Evolutionary conservation across 495 filamentous ascomycete species (phyloP).

Genomic region (Jackrogersella multiformis): DNA sequence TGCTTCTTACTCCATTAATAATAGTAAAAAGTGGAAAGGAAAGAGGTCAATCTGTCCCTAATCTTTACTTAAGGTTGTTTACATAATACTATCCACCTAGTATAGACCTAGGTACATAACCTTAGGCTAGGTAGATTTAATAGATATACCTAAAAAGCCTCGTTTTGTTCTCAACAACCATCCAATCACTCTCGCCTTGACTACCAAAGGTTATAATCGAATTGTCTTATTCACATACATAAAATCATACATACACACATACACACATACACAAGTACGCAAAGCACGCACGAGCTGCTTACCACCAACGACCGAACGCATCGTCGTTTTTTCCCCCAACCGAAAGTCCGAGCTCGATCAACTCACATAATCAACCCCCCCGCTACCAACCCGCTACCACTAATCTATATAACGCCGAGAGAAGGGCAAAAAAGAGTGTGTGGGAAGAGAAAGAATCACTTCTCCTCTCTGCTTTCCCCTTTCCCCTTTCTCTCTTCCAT

Average conservation of each 20-base stretch:
- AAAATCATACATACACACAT: background rate
- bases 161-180: background rate
- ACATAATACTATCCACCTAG: too few species aligned
- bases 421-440: background rate
- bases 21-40: constrained; percentile 3
- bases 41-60: too few species aligned
- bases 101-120: too few species aligned
- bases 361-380: constrained; percentile 8
- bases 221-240: background rate
- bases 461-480: too few species aligned
- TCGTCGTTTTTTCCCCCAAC: constrained; percentile 27
- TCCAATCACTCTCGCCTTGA: too few species aligned
- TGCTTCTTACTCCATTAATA: constrained; percentile 14
- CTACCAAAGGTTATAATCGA: too few species aligned
- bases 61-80: too few species aligned
- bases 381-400: constrained; percentile 7
- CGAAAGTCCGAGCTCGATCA: constrained; percentile 28
- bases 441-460: too few species aligned
- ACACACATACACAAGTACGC: background rate
- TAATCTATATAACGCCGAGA: constrained; percentile 36
- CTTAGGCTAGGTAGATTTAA: too few species aligned
- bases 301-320: constrained; percentile 4
- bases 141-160: background rate
- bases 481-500: constrained; percentile 8
- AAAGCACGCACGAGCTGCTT: constrained; percentile 17